Conservation (phyloP, 2,329 filamentous ascomycete genomes). For the Trichoderma atroviride region DNA sequence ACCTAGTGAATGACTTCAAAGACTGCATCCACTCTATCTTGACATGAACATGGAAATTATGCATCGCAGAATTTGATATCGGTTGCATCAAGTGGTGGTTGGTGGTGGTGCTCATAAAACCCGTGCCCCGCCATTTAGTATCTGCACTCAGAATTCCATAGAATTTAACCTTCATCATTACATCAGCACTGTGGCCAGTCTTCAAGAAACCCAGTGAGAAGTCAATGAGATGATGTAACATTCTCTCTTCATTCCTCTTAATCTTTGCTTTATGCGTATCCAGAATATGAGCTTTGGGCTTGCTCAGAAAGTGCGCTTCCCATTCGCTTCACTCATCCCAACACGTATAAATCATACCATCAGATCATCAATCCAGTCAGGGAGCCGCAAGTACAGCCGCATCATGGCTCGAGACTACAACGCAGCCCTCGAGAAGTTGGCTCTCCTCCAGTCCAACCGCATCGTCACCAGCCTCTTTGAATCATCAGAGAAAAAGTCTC, state of each 20-base stretch:
- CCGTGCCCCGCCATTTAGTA: neutral
- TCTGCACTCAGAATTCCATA: neutral
- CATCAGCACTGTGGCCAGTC: neutral
- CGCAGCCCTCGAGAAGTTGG: slow-evolving; percentile 73
- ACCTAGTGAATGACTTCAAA: neutral
- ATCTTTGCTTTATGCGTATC: neutral
- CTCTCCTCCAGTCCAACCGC: slow-evolving; percentile 78
- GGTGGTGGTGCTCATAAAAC: neutral
- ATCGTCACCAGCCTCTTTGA: slow-evolving; percentile 59
- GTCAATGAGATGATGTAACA: neutral
- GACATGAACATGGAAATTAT: neutral
- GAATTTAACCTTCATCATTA: neutral
- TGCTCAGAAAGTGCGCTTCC: slow-evolving; percentile 8
- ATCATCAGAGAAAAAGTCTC: slow-evolving; percentile 47
- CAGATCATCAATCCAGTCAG: neutral
- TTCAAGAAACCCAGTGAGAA: neutral
- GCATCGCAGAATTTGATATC: neutral
- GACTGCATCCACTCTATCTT: neutral
- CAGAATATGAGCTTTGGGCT: slow-evolving; percentile 10
- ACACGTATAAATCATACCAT: neutral
- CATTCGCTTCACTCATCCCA: neutral
- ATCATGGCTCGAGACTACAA: slow-evolving; percentile 50
- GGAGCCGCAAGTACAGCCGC: slow-evolving; percentile 25
- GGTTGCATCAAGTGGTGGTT: neutral
- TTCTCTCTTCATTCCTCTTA: no score